Evolutionary conservation across 352 stramenopile species (phyloP).

Genomic region (Pythium biforme): DNA sequence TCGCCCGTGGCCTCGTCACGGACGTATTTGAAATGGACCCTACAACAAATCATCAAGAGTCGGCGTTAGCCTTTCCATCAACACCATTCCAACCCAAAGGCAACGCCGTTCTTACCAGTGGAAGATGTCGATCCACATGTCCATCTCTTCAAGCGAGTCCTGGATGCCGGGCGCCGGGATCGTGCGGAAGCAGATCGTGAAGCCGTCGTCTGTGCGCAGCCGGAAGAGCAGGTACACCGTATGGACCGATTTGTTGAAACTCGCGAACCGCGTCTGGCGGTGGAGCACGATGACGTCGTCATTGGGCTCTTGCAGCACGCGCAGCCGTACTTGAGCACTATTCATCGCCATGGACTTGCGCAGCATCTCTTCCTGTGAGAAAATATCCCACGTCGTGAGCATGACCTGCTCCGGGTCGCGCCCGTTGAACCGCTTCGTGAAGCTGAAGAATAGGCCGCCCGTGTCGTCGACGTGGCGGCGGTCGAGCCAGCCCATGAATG

Average conservation of each 20-base stretch:
- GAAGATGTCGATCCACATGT: slow-evolving; percentile 59
- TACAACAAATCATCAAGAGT: slow-evolving; percentile 4
- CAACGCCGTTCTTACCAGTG: slow-evolving; percentile 39
- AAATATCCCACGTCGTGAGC: slow-evolving; percentile 46
- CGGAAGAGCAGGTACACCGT: slow-evolving; percentile 71
- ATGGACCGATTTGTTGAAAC: slow-evolving; percentile 43
- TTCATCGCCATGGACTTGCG: slow-evolving; percentile 38
- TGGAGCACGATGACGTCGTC: slow-evolving; percentile 51
- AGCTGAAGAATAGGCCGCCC: slow-evolving; percentile 57
- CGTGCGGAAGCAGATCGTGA: slow-evolving; percentile 60
- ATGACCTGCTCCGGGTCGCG: slow-evolving; percentile 41
- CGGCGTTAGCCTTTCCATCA: not conserved
- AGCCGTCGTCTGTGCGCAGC: slow-evolving; percentile 49
- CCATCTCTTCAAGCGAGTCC: slow-evolving; percentile 38
- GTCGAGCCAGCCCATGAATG: slow-evolving; percentile 58
- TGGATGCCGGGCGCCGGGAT: slow-evolving; percentile 53
- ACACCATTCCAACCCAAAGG: not conserved
- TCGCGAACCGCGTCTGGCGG: slow-evolving; percentile 44
- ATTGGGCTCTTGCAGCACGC: slow-evolving; percentile 49
- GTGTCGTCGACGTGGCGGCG: slow-evolving; percentile 34
- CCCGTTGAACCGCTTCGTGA: slow-evolving; percentile 49
- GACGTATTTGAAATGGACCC: slow-evolving; percentile 42
- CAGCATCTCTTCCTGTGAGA: slow-evolving; percentile 39
- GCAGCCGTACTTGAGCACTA: slow-evolving; percentile 34
- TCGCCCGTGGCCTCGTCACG: slow-evolving; percentile 31